Evolutionary conservation across 139 green algal species (phyloP).

Genomic region (Tetradesmus obliquus): DNA sequence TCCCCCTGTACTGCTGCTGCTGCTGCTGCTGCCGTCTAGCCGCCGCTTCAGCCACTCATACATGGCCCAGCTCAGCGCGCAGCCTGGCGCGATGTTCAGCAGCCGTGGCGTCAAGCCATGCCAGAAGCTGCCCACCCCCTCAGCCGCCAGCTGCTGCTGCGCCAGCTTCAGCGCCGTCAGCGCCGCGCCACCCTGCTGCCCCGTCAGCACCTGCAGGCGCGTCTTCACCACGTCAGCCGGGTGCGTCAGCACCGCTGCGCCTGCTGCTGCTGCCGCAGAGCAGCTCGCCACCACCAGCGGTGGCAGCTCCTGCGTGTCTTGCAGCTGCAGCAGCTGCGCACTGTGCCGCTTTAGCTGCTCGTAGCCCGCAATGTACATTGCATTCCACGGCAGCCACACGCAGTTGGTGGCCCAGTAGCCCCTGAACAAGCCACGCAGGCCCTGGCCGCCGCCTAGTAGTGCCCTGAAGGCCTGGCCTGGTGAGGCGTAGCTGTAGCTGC

Average conservation of each 20-base stretch:
- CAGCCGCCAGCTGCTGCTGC: slow-evolving; percentile 49
- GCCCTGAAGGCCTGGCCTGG: slow-evolving; percentile 6
- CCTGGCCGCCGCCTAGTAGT: neutral
- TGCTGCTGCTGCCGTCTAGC: slow-evolving; percentile 40
- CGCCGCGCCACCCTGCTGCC: neutral
- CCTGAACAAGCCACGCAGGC: slow-evolving; percentile 39
- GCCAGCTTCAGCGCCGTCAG: slow-evolving; percentile 46
- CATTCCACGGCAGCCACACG: slow-evolving; percentile 88
- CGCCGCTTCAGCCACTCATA: slow-evolving; percentile 74
- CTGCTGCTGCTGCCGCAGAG: slow-evolving; percentile 50
- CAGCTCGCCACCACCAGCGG: slow-evolving; percentile 50
- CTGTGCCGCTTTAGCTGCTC: slow-evolving; percentile 67
- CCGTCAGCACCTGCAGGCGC: slow-evolving; percentile 78
- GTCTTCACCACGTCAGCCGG: slow-evolving; percentile 90
- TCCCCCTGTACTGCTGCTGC: neutral
- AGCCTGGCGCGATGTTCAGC: slow-evolving; percentile 72
- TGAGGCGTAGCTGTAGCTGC: slow-evolving; percentile 39
- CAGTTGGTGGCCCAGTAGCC: slow-evolving; percentile 80
- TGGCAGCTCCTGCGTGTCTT: slow-evolving; percentile 37
- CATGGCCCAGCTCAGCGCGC: slow-evolving; percentile 71
- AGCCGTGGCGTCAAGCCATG: slow-evolving; percentile 66
- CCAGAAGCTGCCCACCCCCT: slow-evolving; percentile 64
- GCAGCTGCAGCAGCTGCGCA: neutral
- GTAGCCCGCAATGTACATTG: slow-evolving; percentile 82
- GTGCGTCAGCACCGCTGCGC: slow-evolving; percentile 68